A percentile compares a stretch with the other conserved stretches of the same genome.
phyloP scores from a whole-genome alignment of 345 rosid species.

The Corchorus olitorius region DNA sequence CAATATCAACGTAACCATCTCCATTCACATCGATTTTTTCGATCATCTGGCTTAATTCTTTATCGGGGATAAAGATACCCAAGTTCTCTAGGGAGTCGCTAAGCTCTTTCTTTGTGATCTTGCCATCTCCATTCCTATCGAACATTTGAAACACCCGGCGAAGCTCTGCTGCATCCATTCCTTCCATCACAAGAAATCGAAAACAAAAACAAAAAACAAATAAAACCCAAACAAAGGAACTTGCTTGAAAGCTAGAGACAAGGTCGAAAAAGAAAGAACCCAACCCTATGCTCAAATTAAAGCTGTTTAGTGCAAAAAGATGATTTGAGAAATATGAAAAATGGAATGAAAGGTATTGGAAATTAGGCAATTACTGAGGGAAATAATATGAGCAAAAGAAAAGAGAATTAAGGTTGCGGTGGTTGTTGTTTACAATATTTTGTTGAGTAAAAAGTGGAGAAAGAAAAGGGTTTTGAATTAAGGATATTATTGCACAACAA shows the following conservation, averaged over 20 bases:
- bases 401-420: background rate
- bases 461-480: slow-evolving; percentile 3
- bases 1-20: slow-evolving; percentile 82
- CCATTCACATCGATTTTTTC: slow-evolving; percentile 86
- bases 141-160: slow-evolving; percentile 88
- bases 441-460: slow-evolving; percentile 1
- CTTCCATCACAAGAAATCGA: background rate
- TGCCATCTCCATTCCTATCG: slow-evolving; percentile 82
- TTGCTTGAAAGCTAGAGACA: background rate
- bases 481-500: background rate
- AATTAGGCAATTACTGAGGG: background rate
- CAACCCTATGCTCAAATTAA: background rate
- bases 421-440: background rate
- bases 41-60: slow-evolving; percentile 69
- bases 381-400: slow-evolving; percentile 3
- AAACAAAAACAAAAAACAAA: background rate
- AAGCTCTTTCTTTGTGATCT: slow-evolving; percentile 70
- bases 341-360: background rate
- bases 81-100: slow-evolving; percentile 69
- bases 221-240: background rate
- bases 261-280: background rate
- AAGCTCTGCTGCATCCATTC: slow-evolving; percentile 74
- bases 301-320: background rate
- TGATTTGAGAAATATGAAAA: background rate
- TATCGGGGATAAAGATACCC: slow-evolving; percentile 68